Base-by-base conservation (phyloP, 164 flowering plant genomes). In the Piper longum region DNA sequence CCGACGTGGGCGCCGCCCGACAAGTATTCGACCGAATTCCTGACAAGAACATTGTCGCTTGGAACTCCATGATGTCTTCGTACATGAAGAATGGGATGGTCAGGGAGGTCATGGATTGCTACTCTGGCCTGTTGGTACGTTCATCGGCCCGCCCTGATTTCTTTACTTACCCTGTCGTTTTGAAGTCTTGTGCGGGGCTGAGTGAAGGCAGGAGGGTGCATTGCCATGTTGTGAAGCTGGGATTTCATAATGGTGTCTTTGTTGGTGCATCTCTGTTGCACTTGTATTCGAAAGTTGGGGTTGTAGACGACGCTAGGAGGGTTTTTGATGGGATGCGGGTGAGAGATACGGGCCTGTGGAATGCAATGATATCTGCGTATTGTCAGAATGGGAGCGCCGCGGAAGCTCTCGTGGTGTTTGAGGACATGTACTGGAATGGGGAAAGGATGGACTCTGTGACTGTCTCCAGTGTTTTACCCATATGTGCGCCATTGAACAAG, bases 221-320 rank as follows among this genome's bases (percentile, higher is more conserved):
- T 69, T 80, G 78, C 57, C 72, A 67, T 76, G 75, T 77, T 68
- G 60, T 76, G 4, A 88, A 88, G 67, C 16, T 79, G 63, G 88
- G 91, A 36, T 74, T 80, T 54, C 69, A 74, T 18, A 70, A 78
- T 79, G 88, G 86, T 74, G 81, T 86, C n/a, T 88, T 71, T 63
- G 80, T 88, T 56, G 80, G 83, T 59, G 78, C 91, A 66, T 83
- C 87, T n/a, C 59, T 83, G 54, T 69, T 83, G 45, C 89, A 86
- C 71, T 83, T 86, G 92, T 86, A 86, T 72, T 81, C 86, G 3
- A 84, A 84, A 72, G 66, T 81, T 64, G 87, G 92, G 7, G 59
- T 17, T 62, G 56, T 72, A n/a, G 78, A 73, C 59, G 71, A 68
- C 57, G 85, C 89, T 42, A 69, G 56, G 4, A 73, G 69, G 44